Evolutionary conservation across 768 basidiomycete genomes (phyloP), one percentile per base, ranked within the genome.

Genomic region (Trametes coccinea): DNA sequence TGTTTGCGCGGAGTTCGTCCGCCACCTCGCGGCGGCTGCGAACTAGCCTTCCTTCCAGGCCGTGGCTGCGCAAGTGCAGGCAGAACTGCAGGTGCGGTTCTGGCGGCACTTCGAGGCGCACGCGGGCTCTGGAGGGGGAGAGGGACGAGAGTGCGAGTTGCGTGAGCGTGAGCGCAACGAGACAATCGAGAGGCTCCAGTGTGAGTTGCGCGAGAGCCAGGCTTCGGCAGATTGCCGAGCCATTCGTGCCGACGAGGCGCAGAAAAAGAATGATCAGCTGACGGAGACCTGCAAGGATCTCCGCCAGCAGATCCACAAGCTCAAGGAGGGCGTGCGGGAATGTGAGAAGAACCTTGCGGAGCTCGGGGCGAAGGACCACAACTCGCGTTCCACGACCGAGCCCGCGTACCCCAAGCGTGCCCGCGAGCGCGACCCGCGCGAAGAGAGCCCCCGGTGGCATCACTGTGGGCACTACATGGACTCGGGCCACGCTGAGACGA

Each of bases 91-190:
- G 17, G 37, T n/a, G 30, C 34, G 37, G 6, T 53, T 53, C n/a
- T 53, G 51, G 51, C 9, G 13, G n/a, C 33, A 53, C n/a, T 53
- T 53, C 51, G 17, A 53, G 51, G 37, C 22, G 37, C 51, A 53
- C 22, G 33, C n/a, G 7, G 33, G 51, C 37, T 53, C 51, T 34
- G 22, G n/a, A 33, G 51, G 33, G 51, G 51, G 51, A 40, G 51
- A 27, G 51, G 22, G n/a, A 6, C 6, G 34, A 4, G 37, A 37
- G 8, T 6, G 44, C 3, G 44, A 45, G 44, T 22, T n/a, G n/a
- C 17, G 44, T 1, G 44, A 45, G 22, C 44, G 16, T n/a, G n/a
- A 45, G 44, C 44, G 6, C n/a, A 6, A 45, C n/a, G 17, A 45
- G 22, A 45, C n/a, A 6, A 45, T 45, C 8, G n/a, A 17, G 6